Evolutionary conservation across 108 stramenopile species (phyloP), one percentile per base, ranked within the genome.

Genomic region (Skeletonema marinoi): DNA sequence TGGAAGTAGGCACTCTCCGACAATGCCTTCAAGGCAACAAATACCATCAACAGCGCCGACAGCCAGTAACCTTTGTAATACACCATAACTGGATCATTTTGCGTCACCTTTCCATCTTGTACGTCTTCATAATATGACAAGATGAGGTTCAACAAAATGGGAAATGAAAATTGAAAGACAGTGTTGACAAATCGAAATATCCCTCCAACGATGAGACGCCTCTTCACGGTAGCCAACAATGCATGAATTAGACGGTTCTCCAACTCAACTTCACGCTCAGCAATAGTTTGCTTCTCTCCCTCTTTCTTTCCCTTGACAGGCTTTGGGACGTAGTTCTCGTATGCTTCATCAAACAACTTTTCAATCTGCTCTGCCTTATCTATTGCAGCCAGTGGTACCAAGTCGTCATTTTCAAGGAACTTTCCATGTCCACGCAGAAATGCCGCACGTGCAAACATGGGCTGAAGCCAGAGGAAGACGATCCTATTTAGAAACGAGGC

Each of bases 31-130:
- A 72, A 36, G 13, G 63, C 80, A 74, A 92, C 88, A 51, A 75
- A 82, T 25, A 86, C 12, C 67, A 92, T 83, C 25, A 92, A 74
- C 12, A 89, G 51, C 9, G 68, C 79, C 63, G 87, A 86, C 33
- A 92, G 79, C 89, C 89, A 90, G 65, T 92, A 92, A 50, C 92
- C 92, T 50, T 87, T 83, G 41, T 92, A 88, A 32, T 66, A 65
- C 21, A 80, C 78, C 54, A 64, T 31, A 61, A 80, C 78, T 2
- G 91, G 81, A 31, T 78, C 88, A 54, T 80, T 58, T 58, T 63
- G 46, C 4, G 65, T 71, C 39, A 90, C 86, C 4, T 62, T 64
- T 36, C 92, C 92, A 29, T 16, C 58, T 65, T 92, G 88, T 14
- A 70, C 80, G 33, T 89, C 88, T 68, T 92, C 85, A 32, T 86